Base-by-base conservation (phyloP, 208 protist genomes). In the Leishmania mexicana region DNA sequence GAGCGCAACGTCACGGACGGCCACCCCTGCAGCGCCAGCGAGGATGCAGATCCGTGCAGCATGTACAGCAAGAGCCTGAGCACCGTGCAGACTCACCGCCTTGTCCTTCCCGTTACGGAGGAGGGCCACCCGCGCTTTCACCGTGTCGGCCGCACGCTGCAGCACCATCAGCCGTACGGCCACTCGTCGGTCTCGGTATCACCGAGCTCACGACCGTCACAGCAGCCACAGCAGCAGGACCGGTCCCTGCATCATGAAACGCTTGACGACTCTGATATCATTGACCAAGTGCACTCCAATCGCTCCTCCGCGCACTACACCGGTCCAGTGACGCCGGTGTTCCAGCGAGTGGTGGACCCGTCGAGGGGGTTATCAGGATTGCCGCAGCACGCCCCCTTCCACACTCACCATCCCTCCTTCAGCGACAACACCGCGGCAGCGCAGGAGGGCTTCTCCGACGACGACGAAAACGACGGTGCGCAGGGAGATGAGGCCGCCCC, bases 1-100 rank as follows among this genome's bases (percentile, higher is more conserved):
- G 91, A 96, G 73, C 76, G 81, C 35, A 83, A 85, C 60, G 70
- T 85, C 65, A 83, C 76, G 28, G 83, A 80, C 53, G 74, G 57
- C 57, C 42, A 53, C 42, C 42, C 51, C 64, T 24, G 38, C 38
- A 28, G 65, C 60, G 51, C 40, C 40, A 60, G 35, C 45, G 45
- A 53, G 11, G n/a, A 31, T 7, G 73, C 31, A 6, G 68, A 54
- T 24, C 3, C 31, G 8, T 40, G 42, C 35, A 19, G 38, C 28
- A 49, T 76, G 31, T 58, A 77, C 21, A 68, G 53, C 58, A 60
- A 49, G 31, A 81, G 64, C 72, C 35, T 19, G 53, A 74, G 76
- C 70, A 64, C 40, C 40, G 21, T 42, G 68, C 83, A 79, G 57
- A n/a, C 67, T 21, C 83, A 73, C 53, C 83, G 73, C 31, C 54